Conservation (phyloP, 768 basidiomycete genomes). For the Xerocomellus amylosporus region DNA sequence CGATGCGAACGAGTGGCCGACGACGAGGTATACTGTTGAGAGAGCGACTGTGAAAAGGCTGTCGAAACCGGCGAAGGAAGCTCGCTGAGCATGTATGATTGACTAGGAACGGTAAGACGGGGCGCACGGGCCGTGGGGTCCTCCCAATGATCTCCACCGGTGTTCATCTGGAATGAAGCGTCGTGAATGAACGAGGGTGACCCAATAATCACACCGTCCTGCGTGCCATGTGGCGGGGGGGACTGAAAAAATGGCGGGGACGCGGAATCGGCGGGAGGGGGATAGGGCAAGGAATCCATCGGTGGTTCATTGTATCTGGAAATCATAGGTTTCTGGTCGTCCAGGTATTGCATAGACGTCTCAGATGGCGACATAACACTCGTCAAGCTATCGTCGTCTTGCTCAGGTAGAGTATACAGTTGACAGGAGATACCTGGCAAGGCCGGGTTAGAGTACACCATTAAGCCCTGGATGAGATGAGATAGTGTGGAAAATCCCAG, state of each 20-base stretch:
- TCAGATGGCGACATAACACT: neutral
- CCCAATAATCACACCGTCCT: constrained; percentile 13
- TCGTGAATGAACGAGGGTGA: constrained; percentile 18
- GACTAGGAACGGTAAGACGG: constrained; percentile 7
- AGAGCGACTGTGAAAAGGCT: constrained; percentile 9
- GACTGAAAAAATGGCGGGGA: constrained; percentile 23
- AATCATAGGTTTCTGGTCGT: constrained; percentile 10
- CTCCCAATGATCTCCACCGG: constrained; percentile 25
- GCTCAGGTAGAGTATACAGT: constrained; percentile 16
- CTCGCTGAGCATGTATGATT: constrained; percentile 22
- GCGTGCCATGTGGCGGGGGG: constrained; percentile 7
- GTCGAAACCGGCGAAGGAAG: constrained; percentile 7
- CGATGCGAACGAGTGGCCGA: constrained; percentile 22
- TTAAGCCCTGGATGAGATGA: constrained; percentile 13
- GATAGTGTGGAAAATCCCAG: neutral
- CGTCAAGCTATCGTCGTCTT: constrained; percentile 7
- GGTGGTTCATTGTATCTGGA: constrained; percentile 21
- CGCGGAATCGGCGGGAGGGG: constrained; percentile 23
- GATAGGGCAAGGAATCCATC: constrained; percentile 33
- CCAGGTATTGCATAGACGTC: constrained; percentile 6
- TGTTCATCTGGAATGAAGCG: constrained; percentile 3
- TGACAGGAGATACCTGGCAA: constrained; percentile 10
- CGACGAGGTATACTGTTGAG: constrained; percentile 10
- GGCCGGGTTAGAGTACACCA: constrained; percentile 13
- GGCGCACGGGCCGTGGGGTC: constrained; percentile 1